phyloP scores from a whole-genome alignment of 1,284 basidiomycete species.

The Ustilago shanxiensis region DNA sequence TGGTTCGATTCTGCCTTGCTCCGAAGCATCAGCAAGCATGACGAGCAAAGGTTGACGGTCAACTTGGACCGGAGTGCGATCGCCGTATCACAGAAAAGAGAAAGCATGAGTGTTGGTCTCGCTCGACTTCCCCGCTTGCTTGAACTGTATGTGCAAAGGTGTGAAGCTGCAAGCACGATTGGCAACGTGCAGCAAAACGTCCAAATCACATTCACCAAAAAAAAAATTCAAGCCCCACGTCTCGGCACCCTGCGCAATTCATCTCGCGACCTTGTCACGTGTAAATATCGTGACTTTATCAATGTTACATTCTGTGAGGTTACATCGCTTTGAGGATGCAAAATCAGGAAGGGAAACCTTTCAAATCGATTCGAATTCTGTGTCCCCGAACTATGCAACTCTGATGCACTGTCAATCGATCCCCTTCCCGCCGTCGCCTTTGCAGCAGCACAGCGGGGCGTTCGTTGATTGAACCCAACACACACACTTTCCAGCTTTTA shows the following conservation, averaged over 20 bases:
- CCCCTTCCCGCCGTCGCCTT: neutral
- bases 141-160: neutral
- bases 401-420: neutral
- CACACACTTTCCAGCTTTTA: too few species aligned
- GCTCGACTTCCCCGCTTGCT: neutral
- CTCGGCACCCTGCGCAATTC: neutral
- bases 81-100: neutral
- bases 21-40: neutral
- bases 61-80: neutral
- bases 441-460: neutral
- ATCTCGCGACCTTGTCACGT: slow-evolving; percentile 36
- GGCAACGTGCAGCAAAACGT: slow-evolving; percentile 15
- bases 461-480: neutral
- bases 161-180: slow-evolving; percentile 9
- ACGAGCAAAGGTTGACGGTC: neutral
- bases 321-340: neutral
- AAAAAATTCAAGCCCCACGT: slow-evolving; percentile 10
- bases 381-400: neutral
- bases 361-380: neutral
- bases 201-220: too few species aligned
- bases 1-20: neutral
- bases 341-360: neutral
- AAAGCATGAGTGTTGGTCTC: neutral
- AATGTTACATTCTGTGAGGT: too few species aligned
- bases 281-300: neutral